Conservation (phyloP, 2,329 filamentous ascomycete species). For the Alternaria tenuissima region DNA sequence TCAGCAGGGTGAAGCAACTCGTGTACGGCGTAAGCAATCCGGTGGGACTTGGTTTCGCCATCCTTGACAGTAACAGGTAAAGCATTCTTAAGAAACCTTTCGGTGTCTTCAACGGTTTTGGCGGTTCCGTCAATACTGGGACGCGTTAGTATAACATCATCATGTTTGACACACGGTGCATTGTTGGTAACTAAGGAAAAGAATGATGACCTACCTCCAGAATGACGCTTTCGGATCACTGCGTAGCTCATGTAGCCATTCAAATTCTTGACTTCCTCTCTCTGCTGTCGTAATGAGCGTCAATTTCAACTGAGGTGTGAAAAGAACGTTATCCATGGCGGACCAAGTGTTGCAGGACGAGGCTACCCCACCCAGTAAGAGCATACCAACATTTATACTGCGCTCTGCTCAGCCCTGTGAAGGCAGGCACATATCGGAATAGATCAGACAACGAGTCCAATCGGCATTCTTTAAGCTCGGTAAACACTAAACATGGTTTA, state of each 20-base stretch:
- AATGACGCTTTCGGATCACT: slow-evolving; percentile 40
- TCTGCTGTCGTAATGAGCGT: slow-evolving; percentile 41
- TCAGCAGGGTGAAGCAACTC: slow-evolving; percentile 19
- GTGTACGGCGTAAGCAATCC: slow-evolving; percentile 40
- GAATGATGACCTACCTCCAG: slow-evolving; percentile 40
- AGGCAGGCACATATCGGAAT: slow-evolving; percentile 12
- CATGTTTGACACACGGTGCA: not conserved
- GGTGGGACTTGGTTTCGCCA: slow-evolving; percentile 28
- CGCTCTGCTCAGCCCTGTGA: not conserved
- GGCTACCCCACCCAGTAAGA: not conserved
- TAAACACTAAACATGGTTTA: slow-evolving; percentile 9
- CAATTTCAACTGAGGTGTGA: slow-evolving; percentile 43
- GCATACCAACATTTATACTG: slow-evolving; percentile 1
- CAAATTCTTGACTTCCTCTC: slow-evolving; percentile 41
- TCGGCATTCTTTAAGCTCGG: slow-evolving; percentile 16
- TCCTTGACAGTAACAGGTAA: slow-evolving; percentile 21
- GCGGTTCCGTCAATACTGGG: slow-evolving; percentile 34
- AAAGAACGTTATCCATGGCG: slow-evolving; percentile 37
- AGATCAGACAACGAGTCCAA: not conserved
- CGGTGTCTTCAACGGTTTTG: slow-evolving; percentile 40
- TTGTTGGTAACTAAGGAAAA: not conserved
- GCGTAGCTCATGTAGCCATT: slow-evolving; percentile 45
- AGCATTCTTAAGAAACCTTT: slow-evolving; percentile 24
- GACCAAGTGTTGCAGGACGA: not conserved
- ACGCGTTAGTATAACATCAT: not conserved